These are phyloP conservation scores for Aspergillus conjunctus DNA, from an alignment of 495 filamentous ascomycete species.

Conservation along the genomic window DNA sequence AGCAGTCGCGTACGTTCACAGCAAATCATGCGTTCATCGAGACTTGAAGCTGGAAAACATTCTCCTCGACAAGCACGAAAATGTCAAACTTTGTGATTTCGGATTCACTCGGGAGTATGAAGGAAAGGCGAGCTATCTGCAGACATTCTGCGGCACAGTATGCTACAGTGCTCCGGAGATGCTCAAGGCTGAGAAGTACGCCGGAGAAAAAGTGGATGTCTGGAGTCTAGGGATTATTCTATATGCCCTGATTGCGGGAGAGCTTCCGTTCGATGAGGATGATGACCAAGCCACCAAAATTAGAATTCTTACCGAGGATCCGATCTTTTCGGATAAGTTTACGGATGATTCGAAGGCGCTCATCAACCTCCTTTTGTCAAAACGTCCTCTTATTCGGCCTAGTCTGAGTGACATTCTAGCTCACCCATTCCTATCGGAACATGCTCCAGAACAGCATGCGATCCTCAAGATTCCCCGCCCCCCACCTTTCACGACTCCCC, in stretches of 20 bases:
- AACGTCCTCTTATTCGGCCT: conserved; percentile 82
- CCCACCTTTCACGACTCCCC: conserved; percentile 78
- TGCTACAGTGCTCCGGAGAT: conserved; percentile 98
- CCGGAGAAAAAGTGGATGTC: conserved; percentile 94
- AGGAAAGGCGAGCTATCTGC: conserved; percentile 89
- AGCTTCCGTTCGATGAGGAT: conserved; percentile 95
- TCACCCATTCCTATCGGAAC: conserved; percentile 85
- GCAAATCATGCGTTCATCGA: conserved; percentile 92
- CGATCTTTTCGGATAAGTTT: conserved; percentile 79
- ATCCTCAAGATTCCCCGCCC: conserved; percentile 85
- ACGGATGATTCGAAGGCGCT: conserved; percentile 75
- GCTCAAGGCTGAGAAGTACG: conserved; percentile 97
- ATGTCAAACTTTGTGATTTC: conserved; percentile 98
- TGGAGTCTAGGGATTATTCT: conserved; percentile 98
- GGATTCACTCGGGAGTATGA: conserved; percentile 98
- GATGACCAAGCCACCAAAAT: conserved; percentile 81
- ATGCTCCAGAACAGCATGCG: conserved; percentile 85
- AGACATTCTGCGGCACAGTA: conserved; percentile 97
- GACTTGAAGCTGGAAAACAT: conserved; percentile 98
- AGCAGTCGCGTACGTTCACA: conserved; percentile 93
- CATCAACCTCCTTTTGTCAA: conserved; percentile 77
- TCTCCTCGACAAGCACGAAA: conserved; percentile 92
- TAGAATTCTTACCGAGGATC: conserved; percentile 82
- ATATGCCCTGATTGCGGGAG: conserved; percentile 87
- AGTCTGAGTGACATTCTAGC: conserved; percentile 83